Conservation (phyloP, 2,329 filamentous ascomycete genomes). For the Aspergillus sojae region DNA sequence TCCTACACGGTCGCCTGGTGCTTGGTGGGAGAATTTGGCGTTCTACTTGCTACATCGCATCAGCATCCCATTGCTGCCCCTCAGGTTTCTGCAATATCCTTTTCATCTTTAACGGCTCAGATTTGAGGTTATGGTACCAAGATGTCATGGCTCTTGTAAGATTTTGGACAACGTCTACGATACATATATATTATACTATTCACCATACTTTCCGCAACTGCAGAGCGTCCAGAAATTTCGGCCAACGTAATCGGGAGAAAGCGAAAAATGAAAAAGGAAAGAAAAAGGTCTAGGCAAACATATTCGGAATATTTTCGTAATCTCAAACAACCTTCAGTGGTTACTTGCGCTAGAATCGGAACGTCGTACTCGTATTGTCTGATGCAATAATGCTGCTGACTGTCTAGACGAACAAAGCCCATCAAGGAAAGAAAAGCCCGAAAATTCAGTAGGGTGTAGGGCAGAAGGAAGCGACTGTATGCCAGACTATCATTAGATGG, state of each 20-base stretch:
- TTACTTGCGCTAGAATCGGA: not conserved
- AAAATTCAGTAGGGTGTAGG: not conserved
- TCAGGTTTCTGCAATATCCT: not conserved
- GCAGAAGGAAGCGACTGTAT: not conserved
- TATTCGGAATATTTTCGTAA: not conserved
- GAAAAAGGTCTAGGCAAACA: not conserved
- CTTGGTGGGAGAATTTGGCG: conserved; percentile 11
- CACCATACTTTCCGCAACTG: not conserved
- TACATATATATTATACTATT: not conserved
- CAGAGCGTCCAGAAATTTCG: not conserved
- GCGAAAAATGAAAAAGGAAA: not conserved
- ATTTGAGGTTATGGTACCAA: not conserved
- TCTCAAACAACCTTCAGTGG: not conserved
- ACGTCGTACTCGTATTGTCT: not conserved
- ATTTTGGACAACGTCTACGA: not conserved
- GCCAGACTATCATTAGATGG: too few relatives aligned
- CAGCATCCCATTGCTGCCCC: not conserved
- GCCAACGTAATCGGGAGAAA: too few relatives aligned
- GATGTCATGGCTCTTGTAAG: not conserved
- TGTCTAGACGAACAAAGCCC: not conserved
- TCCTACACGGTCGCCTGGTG: conserved; percentile 3
- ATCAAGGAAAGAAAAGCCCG: not conserved
- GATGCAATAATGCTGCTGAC: not conserved
- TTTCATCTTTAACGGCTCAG: not conserved
- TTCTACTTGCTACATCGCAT: conserved; percentile 13